Base-by-base conservation (phyloP, 2,329 filamentous ascomycete species). In the Orbilia quercus region DNA sequence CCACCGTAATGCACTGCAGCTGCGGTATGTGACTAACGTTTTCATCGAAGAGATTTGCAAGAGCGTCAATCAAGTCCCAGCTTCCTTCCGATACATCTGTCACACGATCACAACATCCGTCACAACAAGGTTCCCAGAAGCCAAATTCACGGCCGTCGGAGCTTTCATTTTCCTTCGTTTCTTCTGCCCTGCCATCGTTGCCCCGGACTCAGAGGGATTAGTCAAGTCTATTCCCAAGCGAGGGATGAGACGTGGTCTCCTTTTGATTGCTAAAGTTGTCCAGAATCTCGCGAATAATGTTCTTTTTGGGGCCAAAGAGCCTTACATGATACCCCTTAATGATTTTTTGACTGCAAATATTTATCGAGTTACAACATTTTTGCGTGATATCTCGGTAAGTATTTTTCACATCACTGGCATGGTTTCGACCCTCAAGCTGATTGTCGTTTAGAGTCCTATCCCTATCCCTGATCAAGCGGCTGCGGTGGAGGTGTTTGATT, bases 271-370 rank as follows among this genome's bases (percentile, higher is more conserved):
- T 54, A 90, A 90, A 78, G 86, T 90, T 67, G 85, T 90, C 20
- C 89, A 90, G 76, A 90, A 90, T 77, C 82, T 90, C 36, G 89
- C 88, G 36, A 90, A 90, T 77, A 90, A 90, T 67, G 88, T 90
- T 25, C 82, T 90, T 1, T 90, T 90, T 76, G 88, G 89, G 2
- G 87, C 87, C 34, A 90, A 90, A 79, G 88, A 90, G 78, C 86
- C 87, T 2, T 90, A 89, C 77, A 90, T 90, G 89, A 89, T 87
- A 74, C 87, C 88, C 1, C 80, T 90, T 20, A 90, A 90, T 77
- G 85, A 89, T 67, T 90, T 90, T 73, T 80, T 90, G 20, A 87
- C 87, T 0, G 84, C 88, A 75, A 89, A 90, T 75, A 90, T 90
- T 57, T 89, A 88, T 78, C 82, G 84, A 34, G 87, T 90, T 14